Conservation (phyloP, 2,329 filamentous ascomycete genomes). For the Cryphonectria japonica region DNA sequence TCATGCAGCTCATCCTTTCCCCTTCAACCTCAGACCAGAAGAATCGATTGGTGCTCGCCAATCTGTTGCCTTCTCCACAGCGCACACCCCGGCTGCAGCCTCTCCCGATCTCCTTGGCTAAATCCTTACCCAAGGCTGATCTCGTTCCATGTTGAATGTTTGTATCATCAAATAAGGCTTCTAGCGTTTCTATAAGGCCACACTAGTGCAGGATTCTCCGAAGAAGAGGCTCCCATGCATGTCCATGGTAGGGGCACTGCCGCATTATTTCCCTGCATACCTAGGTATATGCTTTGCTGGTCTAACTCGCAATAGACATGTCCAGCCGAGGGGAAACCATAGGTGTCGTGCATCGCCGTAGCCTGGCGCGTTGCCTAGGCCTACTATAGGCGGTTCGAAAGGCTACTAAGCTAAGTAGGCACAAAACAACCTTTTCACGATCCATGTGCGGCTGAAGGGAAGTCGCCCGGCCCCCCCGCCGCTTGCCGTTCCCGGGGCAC, state of each 20-base stretch:
- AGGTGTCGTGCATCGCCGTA: neutral
- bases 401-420: too few species aligned
- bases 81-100: neutral
- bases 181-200: slow-evolving; percentile 21
- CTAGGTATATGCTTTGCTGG: neutral
- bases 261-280: neutral
- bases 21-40: neutral
- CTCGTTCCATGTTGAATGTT: neutral
- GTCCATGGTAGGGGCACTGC: neutral
- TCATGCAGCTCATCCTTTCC: neutral
- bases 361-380: neutral
- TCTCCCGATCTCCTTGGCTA: neutral
- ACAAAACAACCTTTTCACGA: too few species aligned
- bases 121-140: neutral
- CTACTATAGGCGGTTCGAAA: too few species aligned
- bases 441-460: neutral
- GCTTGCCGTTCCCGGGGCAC: too few species aligned
- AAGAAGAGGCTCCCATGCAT: too few species aligned
- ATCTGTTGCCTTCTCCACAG: neutral
- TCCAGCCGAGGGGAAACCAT: neutral
- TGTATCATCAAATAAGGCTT: slow-evolving; percentile 2
- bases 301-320: neutral
- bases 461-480: neutral
- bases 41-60: neutral
- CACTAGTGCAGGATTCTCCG: neutral